Evolutionary conservation across 2,329 filamentous ascomycete genomes (phyloP).

Genomic region (Amesomyces nigricolor): DNA sequence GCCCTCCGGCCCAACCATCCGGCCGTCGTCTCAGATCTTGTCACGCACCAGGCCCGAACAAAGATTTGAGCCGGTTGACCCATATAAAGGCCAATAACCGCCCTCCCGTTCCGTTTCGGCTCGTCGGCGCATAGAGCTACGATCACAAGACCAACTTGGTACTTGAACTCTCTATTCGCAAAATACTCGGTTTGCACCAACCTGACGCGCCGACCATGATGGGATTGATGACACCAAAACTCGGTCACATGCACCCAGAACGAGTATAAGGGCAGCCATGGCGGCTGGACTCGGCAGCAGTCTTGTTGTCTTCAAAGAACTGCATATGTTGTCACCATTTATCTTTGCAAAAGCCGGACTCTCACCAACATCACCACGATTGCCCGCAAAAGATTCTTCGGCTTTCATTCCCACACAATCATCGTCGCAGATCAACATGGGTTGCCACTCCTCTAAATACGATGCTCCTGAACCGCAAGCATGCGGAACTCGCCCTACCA

Average conservation of each 20-base stretch:
- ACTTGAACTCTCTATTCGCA: neutral
- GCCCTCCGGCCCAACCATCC: neutral
- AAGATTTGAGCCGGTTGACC: neutral
- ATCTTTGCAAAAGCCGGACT: slow-evolving; percentile 6
- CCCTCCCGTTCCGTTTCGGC: neutral
- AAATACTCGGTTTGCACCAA: slow-evolving; percentile 8
- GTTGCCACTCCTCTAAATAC: neutral
- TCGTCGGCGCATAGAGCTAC: neutral
- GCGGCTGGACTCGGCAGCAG: slow-evolving; percentile 16
- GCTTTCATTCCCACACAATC: no score
- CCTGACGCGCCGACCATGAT: neutral
- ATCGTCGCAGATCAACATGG: neutral
- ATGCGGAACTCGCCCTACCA: neutral
- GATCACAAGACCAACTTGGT: neutral
- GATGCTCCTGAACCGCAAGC: neutral
- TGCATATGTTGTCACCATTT: slow-evolving; percentile 11
- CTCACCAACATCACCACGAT: neutral
- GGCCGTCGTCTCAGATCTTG: slow-evolving; percentile 8
- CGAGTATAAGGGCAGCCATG: slow-evolving; percentile 19
- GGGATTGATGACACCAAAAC: neutral
- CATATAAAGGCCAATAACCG: neutral
- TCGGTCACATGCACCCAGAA: neutral
- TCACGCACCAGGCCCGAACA: neutral
- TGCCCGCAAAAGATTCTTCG: neutral
- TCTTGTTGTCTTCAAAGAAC: slow-evolving; percentile 13